Evolutionary conservation across 495 filamentous ascomycete species (phyloP), one percentile per base, ranked within the genome.

Genomic region (Achaetomiella virescens): DNA sequence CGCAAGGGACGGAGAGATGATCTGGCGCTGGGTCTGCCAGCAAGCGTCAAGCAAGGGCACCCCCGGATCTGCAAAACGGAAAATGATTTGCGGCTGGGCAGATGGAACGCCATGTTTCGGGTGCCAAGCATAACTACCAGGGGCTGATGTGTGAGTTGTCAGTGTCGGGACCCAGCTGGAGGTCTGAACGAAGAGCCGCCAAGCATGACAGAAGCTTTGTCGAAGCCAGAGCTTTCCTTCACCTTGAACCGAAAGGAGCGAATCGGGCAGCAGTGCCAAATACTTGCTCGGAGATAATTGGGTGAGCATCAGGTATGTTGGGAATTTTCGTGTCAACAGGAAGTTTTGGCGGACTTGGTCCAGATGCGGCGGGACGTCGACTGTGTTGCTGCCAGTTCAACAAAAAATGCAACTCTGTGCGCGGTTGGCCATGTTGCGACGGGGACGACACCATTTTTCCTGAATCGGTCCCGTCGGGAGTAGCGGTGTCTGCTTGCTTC

Each of bases 101-200:
- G 57, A 41, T n/a, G n/a, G n/a, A 41, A 56, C 42, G 33, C 48
- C 48, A 44, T 50, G 38, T 42, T 36, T 52, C 46, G 38, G 58
- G 52, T 60, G 57, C 52, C 57, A 55, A 60, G 46, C 22, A 20
- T 2, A n/a, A n/a, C n/a, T n/a, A 21, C 18, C 22, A 17, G 22
- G 25, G 14, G 15, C 38, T 41, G 21, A n/a, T 4, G 24, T 52
- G 29, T 60, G 58, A 55, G 58, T 56, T 60, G 58, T 60, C 57
- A 54, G 29, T 42, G 41, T 44, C 40, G 38, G 43, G 38, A 4
- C 9, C n/a, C 27, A 41, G 52, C 22, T 14, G n/a, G 42, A 22
- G n/a, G 45, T 51, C 52, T 46, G 33, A 36, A 60, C 46, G 33
- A 22, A 50, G 56, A 41, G 17, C 56, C 36, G 41, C 24, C 40